Percentiles rank a stretch among this genome's conserved stretches.
These are phyloP conservation scores for Camellia granthamiana DNA, from an alignment of 148 eudicot genomes.

Conservation along the genomic window DNA sequence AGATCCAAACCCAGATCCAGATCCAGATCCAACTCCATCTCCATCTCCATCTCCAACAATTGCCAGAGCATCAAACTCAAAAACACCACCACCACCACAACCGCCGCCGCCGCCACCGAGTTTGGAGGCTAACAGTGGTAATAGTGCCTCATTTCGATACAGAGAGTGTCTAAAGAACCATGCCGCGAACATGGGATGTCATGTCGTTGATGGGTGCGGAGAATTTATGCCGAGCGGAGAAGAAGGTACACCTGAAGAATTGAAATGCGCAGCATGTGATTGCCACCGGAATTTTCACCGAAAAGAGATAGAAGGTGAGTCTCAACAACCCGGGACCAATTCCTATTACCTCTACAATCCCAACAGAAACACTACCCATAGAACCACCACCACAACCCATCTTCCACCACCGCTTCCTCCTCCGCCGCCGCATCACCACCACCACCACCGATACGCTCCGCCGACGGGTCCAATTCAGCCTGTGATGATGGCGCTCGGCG, in stretches of 20 bases:
- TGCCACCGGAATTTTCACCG: constrained; percentile 94
- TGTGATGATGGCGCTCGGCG: constrained; percentile 62
- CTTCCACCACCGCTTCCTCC: constrained; percentile 2
- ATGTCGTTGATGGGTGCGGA: constrained; percentile 83
- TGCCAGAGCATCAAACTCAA: constrained; percentile 11
- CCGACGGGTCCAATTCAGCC: constrained; percentile 20
- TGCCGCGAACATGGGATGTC: constrained; percentile 68
- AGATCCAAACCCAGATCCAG: constrained; percentile 7
- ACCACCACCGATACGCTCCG: neutral
- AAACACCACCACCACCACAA: neutral
- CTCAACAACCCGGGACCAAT: constrained; percentile 7
- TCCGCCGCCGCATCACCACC: neutral
- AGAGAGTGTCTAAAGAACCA: constrained; percentile 71
- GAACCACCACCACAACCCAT: neutral
- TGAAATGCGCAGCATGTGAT: constrained; percentile 81
- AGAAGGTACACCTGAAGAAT: constrained; percentile 39
- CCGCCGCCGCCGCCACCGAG: neutral
- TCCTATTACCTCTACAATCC: constrained; percentile 25
- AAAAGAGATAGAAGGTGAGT: constrained; percentile 38
- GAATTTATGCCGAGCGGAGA: constrained; percentile 82
- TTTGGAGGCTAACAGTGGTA: neutral
- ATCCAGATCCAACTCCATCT: constrained; percentile 1
- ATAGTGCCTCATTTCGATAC: constrained; percentile 24
- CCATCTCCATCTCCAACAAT: neutral
- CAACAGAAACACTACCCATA: neutral